Base-by-base conservation (phyloP, 106 monocot genomes). In the Iris macrosiphon region DNA sequence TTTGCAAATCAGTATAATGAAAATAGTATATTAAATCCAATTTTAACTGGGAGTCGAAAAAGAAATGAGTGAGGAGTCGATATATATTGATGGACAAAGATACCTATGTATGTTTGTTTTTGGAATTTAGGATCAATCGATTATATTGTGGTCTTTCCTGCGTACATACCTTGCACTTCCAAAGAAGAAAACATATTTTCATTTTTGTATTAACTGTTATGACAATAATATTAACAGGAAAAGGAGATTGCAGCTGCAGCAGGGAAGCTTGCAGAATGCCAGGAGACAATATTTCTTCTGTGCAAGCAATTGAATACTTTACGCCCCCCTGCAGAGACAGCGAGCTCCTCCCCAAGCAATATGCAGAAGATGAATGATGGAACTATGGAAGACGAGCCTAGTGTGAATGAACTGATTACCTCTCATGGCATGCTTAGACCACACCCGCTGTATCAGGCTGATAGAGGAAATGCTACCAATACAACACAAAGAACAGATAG, bases 251-350 rank as follows among this genome's bases (percentile, higher is more conserved):
- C 95, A 54, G 73, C 89, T n/a, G 85, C 95, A 60, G 72, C 95
- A 34, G 89, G 90, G 35, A 96, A 89, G 66, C 89, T 96, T 20
- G 89, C 89, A 6, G 89, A 72, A 30, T 96, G 95, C 67, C 95
- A 96, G 53, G 89, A 96, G 61, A 86, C 95, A 6, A 96, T 96
- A 57, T 21, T 79, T 41, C 76, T 96, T 59, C 85, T 96, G 7
- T 73, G 89, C 33, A 79, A 68, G 54, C 89, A 96, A 62, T 60
- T 96, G 33, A 85, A 79, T 49, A 15, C 82, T 12, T 7, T 96
- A 49, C 79, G 71, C 26, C 71, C 94, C 29, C 76, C 79, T 28
- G 42, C 51, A 11, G 91, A 79, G 34, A 34, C 53, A 4, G 13
- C 45, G 1, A 20, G 38, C 16, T 33, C 67, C 34, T 76, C 41